Percentiles rank a stretch among this genome's conserved stretches.
These are phyloP conservation scores for Eimeria maxima DNA, from an alignment of 169 alveolate genomes.

Conservation along the genomic window DNA sequence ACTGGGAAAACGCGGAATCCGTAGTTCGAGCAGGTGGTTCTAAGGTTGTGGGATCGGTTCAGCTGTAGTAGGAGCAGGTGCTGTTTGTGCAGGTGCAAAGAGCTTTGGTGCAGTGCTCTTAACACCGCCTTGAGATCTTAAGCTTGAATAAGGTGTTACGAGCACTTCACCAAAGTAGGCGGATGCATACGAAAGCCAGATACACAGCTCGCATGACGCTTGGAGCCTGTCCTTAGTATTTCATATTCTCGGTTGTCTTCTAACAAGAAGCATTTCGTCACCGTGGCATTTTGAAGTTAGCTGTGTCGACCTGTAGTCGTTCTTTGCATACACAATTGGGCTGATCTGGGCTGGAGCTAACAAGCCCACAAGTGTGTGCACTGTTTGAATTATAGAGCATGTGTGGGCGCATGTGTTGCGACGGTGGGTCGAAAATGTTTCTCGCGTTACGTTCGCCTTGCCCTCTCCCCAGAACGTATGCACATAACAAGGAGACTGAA, in stretches of 20 bases:
- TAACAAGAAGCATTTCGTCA: background rate
- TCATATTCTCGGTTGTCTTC: background rate
- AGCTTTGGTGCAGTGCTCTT: too few relatives aligned
- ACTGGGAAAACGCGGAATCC: too few relatives aligned
- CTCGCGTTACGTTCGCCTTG: background rate
- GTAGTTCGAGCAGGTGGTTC: background rate
- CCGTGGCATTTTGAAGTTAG: background rate
- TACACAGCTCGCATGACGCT: background rate
- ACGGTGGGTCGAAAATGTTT: background rate
- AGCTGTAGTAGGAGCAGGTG: too few relatives aligned
- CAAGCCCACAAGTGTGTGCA: background rate
- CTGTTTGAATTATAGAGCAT: background rate
- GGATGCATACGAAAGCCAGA: background rate
- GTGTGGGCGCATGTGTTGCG: background rate
- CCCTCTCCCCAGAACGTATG: too few relatives aligned
- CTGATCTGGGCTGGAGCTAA: background rate
- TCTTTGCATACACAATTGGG: background rate
- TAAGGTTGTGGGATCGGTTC: too few relatives aligned
- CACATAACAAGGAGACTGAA: too few relatives aligned
- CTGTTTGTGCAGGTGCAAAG: too few relatives aligned
- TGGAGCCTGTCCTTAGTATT: background rate
- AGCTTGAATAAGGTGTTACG: too few relatives aligned
- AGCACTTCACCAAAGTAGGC: background rate
- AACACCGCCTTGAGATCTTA: too few relatives aligned
- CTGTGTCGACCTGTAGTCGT: too few relatives aligned